Evolutionary conservation across 1,284 basidiomycete genomes (phyloP).

Genomic region (Acaromyces ingoldii): DNA sequence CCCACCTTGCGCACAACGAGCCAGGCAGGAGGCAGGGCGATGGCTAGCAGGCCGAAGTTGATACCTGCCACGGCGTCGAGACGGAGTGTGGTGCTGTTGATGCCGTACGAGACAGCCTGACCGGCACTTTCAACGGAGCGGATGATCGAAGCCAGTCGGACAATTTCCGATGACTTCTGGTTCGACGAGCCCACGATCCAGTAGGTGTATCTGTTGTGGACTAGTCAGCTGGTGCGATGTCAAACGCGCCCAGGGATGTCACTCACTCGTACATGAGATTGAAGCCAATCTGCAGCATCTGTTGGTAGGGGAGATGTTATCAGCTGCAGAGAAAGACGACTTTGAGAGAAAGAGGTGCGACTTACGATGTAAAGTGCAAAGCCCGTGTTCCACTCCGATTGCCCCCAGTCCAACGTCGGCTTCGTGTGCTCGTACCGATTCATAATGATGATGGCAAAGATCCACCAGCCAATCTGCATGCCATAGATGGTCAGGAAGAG

Average conservation of each 20-base stretch:
- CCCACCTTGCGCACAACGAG: slow-evolving; percentile 41
- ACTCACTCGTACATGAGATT: slow-evolving; percentile 17
- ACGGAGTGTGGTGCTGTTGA: slow-evolving; percentile 38
- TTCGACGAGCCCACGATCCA: slow-evolving; percentile 30
- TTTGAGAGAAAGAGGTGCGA: no score
- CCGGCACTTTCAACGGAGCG: slow-evolving; percentile 45
- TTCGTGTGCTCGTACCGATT: slow-evolving; percentile 18
- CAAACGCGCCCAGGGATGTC: neutral
- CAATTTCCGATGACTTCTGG: slow-evolving; percentile 35
- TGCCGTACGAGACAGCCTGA: slow-evolving; percentile 43
- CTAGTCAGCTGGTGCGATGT: slow-evolving; percentile 2
- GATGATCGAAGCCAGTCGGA: slow-evolving; percentile 41
- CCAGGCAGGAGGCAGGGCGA: slow-evolving; percentile 39
- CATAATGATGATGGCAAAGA: slow-evolving; percentile 49
- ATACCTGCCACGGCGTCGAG: slow-evolving; percentile 40
- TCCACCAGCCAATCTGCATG: slow-evolving; percentile 39
- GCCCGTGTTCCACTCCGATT: slow-evolving; percentile 33
- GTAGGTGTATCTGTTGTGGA: slow-evolving; percentile 40
- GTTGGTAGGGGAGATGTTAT: no score
- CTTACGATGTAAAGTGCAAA: slow-evolving; percentile 45
- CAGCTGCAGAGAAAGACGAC: no score
- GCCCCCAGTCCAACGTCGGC: slow-evolving; percentile 38
- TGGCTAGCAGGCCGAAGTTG: slow-evolving; percentile 41
- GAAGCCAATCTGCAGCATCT: slow-evolving; percentile 41
- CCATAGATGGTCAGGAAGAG: slow-evolving; percentile 36